Evolutionary conservation across 1,139 yeast genomes (phyloP).

Genomic region (Lodderomyces theae): DNA sequence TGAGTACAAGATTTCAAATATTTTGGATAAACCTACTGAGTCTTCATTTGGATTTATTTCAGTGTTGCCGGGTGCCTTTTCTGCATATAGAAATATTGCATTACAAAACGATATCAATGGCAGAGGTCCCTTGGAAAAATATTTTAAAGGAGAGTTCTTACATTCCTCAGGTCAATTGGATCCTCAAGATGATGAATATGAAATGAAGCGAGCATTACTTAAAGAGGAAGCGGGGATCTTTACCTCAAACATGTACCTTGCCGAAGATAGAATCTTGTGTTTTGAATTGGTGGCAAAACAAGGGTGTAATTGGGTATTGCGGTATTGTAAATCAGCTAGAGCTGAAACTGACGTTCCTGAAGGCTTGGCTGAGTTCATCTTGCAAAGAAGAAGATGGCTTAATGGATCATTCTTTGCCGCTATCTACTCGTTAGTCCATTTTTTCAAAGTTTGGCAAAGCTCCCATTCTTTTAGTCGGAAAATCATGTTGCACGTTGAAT

Average conservation of each 20-base stretch:
- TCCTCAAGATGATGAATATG: conserved; percentile 46
- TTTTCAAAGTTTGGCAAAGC: conserved; percentile 43
- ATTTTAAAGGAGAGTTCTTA: conserved; percentile 49
- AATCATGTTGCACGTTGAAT: conserved; percentile 42
- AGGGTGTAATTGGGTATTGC: conserved; percentile 44
- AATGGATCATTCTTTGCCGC: conserved; percentile 53
- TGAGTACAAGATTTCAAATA: conserved; percentile 46
- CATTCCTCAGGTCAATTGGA: conserved; percentile 46
- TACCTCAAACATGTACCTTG: conserved; percentile 50
- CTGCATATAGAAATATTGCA: conserved; percentile 43
- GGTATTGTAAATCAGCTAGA: conserved; percentile 45
- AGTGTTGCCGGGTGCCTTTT: conserved; percentile 48
- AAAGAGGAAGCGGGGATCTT: conserved; percentile 50
- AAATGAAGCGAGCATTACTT: conserved; percentile 36
- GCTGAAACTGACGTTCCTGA: conserved; percentile 54
- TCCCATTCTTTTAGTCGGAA: conserved; percentile 43
- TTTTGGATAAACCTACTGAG: conserved; percentile 47
- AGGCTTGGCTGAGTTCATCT: conserved; percentile 42
- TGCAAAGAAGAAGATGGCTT: conserved; percentile 52
- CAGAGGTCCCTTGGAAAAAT: conserved; percentile 46
- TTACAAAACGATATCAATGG: conserved; percentile 44
- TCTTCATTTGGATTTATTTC: conserved; percentile 47
- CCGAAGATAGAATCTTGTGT: conserved; percentile 51
- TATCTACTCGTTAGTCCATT: conserved; percentile 45
- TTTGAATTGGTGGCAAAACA: conserved; percentile 47